Base-by-base conservation (phyloP, 768 basidiomycete species). In the Artomyces pyxidatus region DNA sequence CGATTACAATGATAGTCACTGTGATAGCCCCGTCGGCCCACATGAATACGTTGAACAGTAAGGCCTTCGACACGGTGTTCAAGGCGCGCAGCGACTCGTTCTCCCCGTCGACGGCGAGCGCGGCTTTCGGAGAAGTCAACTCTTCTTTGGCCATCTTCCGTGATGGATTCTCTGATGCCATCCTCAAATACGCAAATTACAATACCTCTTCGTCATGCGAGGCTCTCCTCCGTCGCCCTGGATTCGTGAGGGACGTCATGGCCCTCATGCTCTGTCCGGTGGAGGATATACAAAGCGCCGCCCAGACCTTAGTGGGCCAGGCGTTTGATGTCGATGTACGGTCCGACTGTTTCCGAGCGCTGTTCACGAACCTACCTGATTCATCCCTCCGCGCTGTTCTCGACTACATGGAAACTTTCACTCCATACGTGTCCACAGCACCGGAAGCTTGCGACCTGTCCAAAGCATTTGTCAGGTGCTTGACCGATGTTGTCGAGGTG, bases 301-400 rank as follows among this genome's bases (percentile, higher is more conserved):
- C 84, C 1, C 87, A 92, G 62, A 77, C 77, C 17, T 63, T 98
- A n/a, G 75, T 89, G 23, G 85, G 85, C 10, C 77, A 90, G 47
- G 86, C 91, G 0, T 94, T 87, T 58, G 88, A 95, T 56, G 88
- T 83, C n/a, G 90, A 94, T 59, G 82, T 79, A 23, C 86, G 96
- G 38, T 73, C 79, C 32, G 94, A 96, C 54, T 94, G 89, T 61
- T 85, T 96, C 60, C 81, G 87, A 7, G 81, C 78, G 12, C 68
- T 98, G 19, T 71, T 98, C 3, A 71, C 75, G 55, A 77, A 85
- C 45, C 71, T 77, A 45, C 78, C 91, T 0, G 73, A 76, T 30
- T 72, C 75, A 26, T 73, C 87, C 0, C 70, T 97, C 21, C 73
- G 80, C 14, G 93, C 88, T 6, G 70, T 96, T 25, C 72, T 77